Conservation (phyloP, 2,329 filamentous ascomycete genomes). For the Cordyceps fumosorosea region DNA sequence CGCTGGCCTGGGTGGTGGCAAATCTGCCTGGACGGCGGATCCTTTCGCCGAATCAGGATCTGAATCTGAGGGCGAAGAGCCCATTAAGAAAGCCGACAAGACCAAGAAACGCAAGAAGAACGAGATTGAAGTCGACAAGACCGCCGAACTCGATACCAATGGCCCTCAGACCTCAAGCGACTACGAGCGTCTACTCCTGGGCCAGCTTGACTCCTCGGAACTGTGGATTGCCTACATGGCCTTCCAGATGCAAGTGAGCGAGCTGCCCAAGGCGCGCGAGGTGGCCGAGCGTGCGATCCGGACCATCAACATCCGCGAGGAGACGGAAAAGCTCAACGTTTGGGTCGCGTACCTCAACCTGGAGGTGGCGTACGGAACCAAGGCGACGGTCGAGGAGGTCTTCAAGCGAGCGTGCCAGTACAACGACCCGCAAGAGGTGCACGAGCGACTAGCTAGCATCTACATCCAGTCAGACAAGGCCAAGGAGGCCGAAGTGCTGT, state of each 20-base stretch:
- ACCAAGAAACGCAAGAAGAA: constrained; percentile 71
- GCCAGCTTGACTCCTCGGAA: constrained; percentile 85
- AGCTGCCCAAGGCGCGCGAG: constrained; percentile 79
- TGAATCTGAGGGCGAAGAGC: constrained; percentile 35
- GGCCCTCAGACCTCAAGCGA: constrained; percentile 87
- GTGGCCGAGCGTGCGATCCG: constrained; percentile 85
- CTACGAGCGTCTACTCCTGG: constrained; percentile 87
- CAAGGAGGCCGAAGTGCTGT: constrained; percentile 82
- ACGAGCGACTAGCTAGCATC: constrained; percentile 85
- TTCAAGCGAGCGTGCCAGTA: constrained; percentile 92
- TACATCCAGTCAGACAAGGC: constrained; percentile 84
- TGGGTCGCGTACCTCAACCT: constrained; percentile 95
- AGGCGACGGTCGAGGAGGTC: constrained; percentile 73
- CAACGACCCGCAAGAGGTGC: constrained; percentile 84
- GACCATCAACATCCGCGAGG: constrained; percentile 85
- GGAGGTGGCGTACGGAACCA: constrained; percentile 82
- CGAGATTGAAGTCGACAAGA: constrained; percentile 78
- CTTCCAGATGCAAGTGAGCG: constrained; percentile 90
- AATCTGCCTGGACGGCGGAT: constrained; percentile 83
- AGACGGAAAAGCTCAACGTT: constrained; percentile 87
- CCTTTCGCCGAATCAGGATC: constrained; percentile 54
- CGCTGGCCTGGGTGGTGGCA: constrained; percentile 61
- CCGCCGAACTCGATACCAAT: constrained; percentile 81
- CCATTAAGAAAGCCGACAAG: constrained; percentile 45
- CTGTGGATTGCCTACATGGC: constrained; percentile 98